phyloP scores from a whole-genome alignment of 345 rosid species.

The Syzygium grande region DNA sequence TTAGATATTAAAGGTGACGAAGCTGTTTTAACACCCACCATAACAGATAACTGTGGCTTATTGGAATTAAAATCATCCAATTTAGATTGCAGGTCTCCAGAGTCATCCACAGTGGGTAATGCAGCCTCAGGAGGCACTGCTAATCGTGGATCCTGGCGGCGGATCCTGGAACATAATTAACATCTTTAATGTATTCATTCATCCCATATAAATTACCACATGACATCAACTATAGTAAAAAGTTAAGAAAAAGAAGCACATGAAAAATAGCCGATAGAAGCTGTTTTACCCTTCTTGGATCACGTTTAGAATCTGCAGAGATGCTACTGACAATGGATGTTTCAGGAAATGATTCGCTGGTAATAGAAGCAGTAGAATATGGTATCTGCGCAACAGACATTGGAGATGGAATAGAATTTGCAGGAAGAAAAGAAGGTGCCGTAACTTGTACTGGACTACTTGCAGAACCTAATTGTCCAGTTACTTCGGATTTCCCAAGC shows the following conservation, averaged over 20 bases:
- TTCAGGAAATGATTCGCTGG: slow-evolving; percentile 35
- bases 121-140: slow-evolving; percentile 37
- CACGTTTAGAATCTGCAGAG: slow-evolving; percentile 70
- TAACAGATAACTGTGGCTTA: slow-evolving; percentile 36
- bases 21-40: slow-evolving; percentile 29
- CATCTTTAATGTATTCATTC: background rate
- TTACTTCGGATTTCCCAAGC: slow-evolving; percentile 28
- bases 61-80: slow-evolving; percentile 38
- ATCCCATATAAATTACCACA: background rate
- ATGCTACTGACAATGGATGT: slow-evolving; percentile 29
- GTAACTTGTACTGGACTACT: slow-evolving; percentile 38
- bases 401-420: slow-evolving; percentile 36
- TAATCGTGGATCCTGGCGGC: slow-evolving; percentile 91
- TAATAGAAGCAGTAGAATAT: slow-evolving; percentile 24
- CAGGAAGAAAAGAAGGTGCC: slow-evolving; percentile 25
- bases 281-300: slow-evolving; percentile 80
- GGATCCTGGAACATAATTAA: slow-evolving; percentile 66
- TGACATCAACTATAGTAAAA: background rate
- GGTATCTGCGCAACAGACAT: slow-evolving; percentile 29
- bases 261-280: slow-evolving; percentile 2
- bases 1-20: slow-evolving; percentile 19
- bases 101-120: slow-evolving; percentile 34
- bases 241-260: background rate
- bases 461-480: slow-evolving; percentile 26
- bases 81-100: slow-evolving; percentile 27